phyloP scores from a whole-genome alignment of 1,284 basidiomycete species.

The Sphaerobolus stellatus region DNA sequence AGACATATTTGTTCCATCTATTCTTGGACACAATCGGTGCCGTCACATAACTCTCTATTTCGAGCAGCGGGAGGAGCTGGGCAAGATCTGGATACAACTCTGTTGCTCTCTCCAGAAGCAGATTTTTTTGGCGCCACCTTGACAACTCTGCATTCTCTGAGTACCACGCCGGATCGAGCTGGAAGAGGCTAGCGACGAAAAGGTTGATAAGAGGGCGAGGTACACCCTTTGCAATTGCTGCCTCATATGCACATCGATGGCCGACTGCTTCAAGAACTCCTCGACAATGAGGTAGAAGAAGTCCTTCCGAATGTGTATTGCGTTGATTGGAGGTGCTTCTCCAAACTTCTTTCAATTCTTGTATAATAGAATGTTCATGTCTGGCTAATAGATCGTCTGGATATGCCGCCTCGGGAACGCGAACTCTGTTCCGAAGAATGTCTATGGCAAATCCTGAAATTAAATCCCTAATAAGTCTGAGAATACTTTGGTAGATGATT shows the following conservation, averaged over 20 bases:
- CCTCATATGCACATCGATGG: constrained; percentile 48
- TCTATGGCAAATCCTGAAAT: constrained; percentile 40
- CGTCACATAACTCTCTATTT: neutral
- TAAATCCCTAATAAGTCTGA: no score
- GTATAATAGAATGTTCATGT: constrained; percentile 34
- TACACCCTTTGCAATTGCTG: constrained; percentile 35
- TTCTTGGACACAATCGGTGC: neutral
- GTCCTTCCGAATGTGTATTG: constrained; percentile 38
- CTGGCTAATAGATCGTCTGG: constrained; percentile 37
- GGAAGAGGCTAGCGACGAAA: constrained; percentile 49
- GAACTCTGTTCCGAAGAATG: constrained; percentile 38
- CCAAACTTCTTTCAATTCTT: constrained; percentile 12
- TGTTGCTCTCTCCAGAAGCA: constrained; percentile 8
- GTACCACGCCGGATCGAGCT: constrained; percentile 54
- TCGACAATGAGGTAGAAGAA: constrained; percentile 42
- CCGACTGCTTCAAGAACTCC: constrained; percentile 43
- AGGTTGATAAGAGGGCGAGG: constrained; percentile 48
- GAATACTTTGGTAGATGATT: no score
- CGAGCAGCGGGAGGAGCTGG: neutral
- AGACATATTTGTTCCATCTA: neutral
- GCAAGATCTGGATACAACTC: neutral
- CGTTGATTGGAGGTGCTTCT: constrained; percentile 35
- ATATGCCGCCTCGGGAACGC: constrained; percentile 26
- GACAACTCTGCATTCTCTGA: constrained; percentile 44
- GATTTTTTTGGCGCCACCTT: constrained; percentile 41